Base-by-base conservation (phyloP, 1,139 yeast genomes). In the Pichia sp. region DNA sequence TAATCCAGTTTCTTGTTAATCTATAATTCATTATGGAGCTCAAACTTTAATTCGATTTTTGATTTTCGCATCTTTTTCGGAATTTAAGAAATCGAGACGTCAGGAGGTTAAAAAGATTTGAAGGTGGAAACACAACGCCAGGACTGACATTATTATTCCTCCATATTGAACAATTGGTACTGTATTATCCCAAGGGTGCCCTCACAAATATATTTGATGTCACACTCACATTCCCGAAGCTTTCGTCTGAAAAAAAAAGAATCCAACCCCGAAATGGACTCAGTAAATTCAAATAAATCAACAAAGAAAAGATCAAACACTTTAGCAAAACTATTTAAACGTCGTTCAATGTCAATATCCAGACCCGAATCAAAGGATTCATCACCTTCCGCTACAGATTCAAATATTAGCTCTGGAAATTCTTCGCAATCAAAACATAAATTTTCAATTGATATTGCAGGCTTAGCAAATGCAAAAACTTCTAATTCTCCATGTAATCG, bases 281-380 rank as follows among this genome's bases (percentile, higher is more conserved):
- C 30, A 11, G 3, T n/a, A 5, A 18, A 45, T 39, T 42, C 47
- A n/a, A 43, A 3, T n/a, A 11, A 11, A 22, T 42, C 44, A 5
- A 14, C 34, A 22, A 48, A 25, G 27, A 51, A 45, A 25, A 42
- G 39, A 36, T 41, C 42, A 11, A 48, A 53, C 33, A 46, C 56
- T 1, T 38, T 54, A 11, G 11, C 52, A 5, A 53, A 31, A 13
- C 22, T 55, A 6, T 50, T 55, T 39, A 55, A 52, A 22, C 50
- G 58, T 38, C 52, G 39, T 31, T 51, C 56, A 16, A 43, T 42
- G 5, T 46, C 50, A n/a, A 31, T 29, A 10, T 43, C 49, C 13
- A 22, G 29, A 14, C 42, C 42, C 18, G 41, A 36, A 5, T 36
- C 41, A 36, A 36, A 19, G 9, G 25, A 19, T 10, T 36, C 41